Evolutionary conservation across 1,284 basidiomycete genomes (phyloP), one percentile per base, ranked within the genome.

Genomic region (Cryptococcus sp.): DNA sequence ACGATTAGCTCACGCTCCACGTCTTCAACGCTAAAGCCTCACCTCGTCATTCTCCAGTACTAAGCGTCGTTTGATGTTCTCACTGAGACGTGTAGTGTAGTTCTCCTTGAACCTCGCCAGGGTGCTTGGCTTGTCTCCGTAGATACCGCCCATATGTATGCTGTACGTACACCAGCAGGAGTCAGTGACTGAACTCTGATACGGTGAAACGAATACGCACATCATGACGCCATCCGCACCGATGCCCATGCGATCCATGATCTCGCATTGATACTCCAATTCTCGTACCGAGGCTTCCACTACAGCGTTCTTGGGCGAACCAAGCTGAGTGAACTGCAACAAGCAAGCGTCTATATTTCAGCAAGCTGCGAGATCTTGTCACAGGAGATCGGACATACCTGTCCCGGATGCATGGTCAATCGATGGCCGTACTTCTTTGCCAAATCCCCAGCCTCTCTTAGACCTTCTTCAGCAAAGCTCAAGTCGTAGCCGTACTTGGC

Each of bases 11-110:
- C 35, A 39, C 25, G 35, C 22, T 23, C 4, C 16, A n/a, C 35
- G 23, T 3, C 16, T 23, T 45, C 42, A 11, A 4, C n/a, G 1
- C 0, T 15, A 25, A 19, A 8, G 5, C 60, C 70, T 49, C 49
- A 89, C 89, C 80, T 94, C 93, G 71, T 95, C 93, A 64, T 95
- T 96, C 78, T 95, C 93, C 17, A 96, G 81, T 0, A 93, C 93
- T 22, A 94, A 76, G 40, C 93, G 82, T 5, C 82, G 82, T 62
- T 88, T 85, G 60, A 91, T 85, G 25, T 84, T 84, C 27, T 84
- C 78, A 3, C 87, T 82, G 6, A 94, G 80, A 8, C 80, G 68
- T 3, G 83, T 81, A 46, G 73, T 79, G 59, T 90, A 89, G 8
- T 87, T 88, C 60, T 85, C 81, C 71, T 86, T 88, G 74, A 95